These are phyloP conservation scores for Geotrichum cucujoidarum DNA, from an alignment of 1,139 yeast genomes.

Conservation along the genomic window DNA sequence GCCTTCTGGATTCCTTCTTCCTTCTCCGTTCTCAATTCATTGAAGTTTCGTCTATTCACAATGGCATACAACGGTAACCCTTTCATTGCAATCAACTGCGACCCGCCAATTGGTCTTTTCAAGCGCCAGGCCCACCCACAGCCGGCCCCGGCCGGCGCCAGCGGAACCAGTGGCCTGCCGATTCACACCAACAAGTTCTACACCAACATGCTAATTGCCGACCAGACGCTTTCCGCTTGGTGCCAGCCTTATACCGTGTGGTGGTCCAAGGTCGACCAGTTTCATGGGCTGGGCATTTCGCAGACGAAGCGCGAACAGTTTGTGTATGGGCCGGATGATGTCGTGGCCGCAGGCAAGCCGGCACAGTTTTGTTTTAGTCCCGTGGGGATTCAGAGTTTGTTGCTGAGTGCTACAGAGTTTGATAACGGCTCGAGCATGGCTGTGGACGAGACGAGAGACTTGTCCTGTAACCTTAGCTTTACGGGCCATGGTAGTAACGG, in stretches of 20 bases:
- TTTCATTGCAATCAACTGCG: constrained; percentile 36
- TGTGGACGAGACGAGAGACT: constrained; percentile 35
- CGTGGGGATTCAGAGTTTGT: constrained; percentile 37
- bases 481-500: constrained; percentile 43
- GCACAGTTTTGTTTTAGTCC: constrained; percentile 39
- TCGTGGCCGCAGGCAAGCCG: constrained; percentile 29
- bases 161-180: constrained; percentile 38
- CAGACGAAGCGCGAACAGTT: constrained; percentile 55
- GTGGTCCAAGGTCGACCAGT: constrained; percentile 45
- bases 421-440: constrained; percentile 26
- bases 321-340: constrained; percentile 57
- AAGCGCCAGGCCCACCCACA: constrained; percentile 45
- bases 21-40: no score
- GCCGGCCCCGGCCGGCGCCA: constrained; percentile 44
- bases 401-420: constrained; percentile 35
- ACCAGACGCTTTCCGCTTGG: constrained; percentile 62
- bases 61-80: constrained; percentile 25
- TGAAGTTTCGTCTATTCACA: no score
- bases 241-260: constrained; percentile 81
- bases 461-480: constrained; percentile 52
- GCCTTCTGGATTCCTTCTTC: no score
- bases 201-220: constrained; percentile 65
- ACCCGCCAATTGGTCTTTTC: constrained; percentile 50
- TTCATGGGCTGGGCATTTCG: constrained; percentile 59
- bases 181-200: constrained; percentile 80